phyloP scores from a whole-genome alignment of 192 early-diverging fungal genomes.

The Backusella westeae region DNA sequence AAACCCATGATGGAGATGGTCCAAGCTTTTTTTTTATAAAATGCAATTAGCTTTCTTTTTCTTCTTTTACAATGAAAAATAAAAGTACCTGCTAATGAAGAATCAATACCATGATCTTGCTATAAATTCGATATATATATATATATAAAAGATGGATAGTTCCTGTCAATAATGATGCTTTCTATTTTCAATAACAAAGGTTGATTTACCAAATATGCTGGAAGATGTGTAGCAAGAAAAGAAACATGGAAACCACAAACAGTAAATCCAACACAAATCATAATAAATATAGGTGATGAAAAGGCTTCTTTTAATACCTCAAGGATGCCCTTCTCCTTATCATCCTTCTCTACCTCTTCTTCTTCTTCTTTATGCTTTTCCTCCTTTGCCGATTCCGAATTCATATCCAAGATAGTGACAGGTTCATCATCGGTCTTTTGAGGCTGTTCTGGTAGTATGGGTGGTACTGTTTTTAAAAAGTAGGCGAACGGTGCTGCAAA shows the following conservation, averaged over 20 bases:
- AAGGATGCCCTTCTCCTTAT: slow-evolving; percentile 12
- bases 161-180: too few relatives aligned
- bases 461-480: slow-evolving; percentile 20
- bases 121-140: neutral
- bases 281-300: slow-evolving; percentile 23
- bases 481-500: slow-evolving; percentile 11
- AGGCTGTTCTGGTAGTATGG: neutral
- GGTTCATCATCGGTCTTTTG: neutral
- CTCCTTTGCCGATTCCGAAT: neutral
- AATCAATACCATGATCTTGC: slow-evolving; percentile 26
- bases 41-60: neutral
- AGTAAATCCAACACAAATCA: slow-evolving; percentile 30
- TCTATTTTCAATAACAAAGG: neutral
- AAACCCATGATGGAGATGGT: slow-evolving; percentile 32
- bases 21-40: slow-evolving; percentile 22
- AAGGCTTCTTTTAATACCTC: slow-evolving; percentile 26
- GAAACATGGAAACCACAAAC: slow-evolving; percentile 40
- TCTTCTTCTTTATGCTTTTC: neutral
- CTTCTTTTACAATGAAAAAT: neutral
- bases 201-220: slow-evolving; percentile 29
- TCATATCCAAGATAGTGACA: neutral
- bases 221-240: slow-evolving; percentile 38
- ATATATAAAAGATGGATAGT: neutral
- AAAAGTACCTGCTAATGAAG: slow-evolving; percentile 23
- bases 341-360: neutral